Percentiles rank a stretch among this genome's conserved stretches.
Evolutionary conservation across 1,284 basidiomycete genomes (phyloP).

Genomic region (Neolentinus lepideus): DNA sequence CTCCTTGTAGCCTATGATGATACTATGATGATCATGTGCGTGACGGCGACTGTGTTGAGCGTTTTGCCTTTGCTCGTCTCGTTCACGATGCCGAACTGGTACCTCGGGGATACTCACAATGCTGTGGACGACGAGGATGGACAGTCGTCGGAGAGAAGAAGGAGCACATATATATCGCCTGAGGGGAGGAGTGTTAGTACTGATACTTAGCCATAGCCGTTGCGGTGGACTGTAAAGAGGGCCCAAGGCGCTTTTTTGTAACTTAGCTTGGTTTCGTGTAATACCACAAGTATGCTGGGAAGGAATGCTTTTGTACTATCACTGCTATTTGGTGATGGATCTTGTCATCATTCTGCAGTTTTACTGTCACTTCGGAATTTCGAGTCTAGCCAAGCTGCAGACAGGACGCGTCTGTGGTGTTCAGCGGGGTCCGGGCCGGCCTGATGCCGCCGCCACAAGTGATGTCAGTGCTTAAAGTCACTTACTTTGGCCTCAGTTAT

Average conservation of each 20-base stretch:
- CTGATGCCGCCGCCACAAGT: too few relatives aligned
- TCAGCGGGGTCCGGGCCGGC: too few relatives aligned
- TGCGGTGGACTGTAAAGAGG: not conserved
- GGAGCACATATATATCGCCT: not conserved
- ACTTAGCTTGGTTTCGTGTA: too few relatives aligned
- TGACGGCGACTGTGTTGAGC: constrained; percentile 34
- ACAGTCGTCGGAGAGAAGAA: not conserved
- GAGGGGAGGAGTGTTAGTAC: too few relatives aligned
- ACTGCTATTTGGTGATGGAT: too few relatives aligned
- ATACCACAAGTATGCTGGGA: too few relatives aligned
- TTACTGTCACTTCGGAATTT: too few relatives aligned
- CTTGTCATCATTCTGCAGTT: too few relatives aligned
- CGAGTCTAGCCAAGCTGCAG: too few relatives aligned
- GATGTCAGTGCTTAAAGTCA: not conserved
- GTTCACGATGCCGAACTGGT: constrained; percentile 38
- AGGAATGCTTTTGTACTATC: too few relatives aligned
- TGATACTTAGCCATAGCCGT: not conserved
- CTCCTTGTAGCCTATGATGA: constrained; percentile 43
- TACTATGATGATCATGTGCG: constrained; percentile 46
- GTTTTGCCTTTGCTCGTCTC: constrained; percentile 31
- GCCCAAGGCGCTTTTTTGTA: too few relatives aligned
- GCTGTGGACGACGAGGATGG: constrained; percentile 27
- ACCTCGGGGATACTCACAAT: constrained; percentile 38
- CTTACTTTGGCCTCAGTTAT: not conserved
- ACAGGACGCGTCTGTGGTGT: too few relatives aligned